A percentile compares a stretch with the other conserved stretches of the same genome.
Conservation (phyloP, 2,329 filamentous ascomycete genomes). For the Atkinsonella hypoxylon region DNA sequence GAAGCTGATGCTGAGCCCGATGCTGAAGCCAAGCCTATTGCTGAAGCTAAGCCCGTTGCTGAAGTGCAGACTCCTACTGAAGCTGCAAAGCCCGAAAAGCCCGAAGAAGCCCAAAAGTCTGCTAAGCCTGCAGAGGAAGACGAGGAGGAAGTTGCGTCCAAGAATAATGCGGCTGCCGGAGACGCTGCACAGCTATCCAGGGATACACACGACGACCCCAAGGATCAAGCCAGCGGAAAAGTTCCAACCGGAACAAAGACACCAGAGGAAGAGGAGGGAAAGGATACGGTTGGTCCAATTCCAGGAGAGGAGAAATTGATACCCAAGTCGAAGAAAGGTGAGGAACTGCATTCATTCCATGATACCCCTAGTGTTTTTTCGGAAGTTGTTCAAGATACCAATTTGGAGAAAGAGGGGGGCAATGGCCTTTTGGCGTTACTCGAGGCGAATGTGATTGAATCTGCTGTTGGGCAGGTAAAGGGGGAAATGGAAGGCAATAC, state of each 20-base stretch:
- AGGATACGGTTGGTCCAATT: constrained; percentile 28
- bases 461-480: not conserved
- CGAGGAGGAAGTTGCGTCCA: constrained; percentile 1
- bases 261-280: constrained; percentile 24
- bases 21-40: not conserved
- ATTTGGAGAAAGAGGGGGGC: constrained; percentile 14
- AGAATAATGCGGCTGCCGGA: not conserved
- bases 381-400: constrained; percentile 18
- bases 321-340: constrained; percentile 29
- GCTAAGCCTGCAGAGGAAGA: not conserved
- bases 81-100: not conserved
- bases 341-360: constrained; percentile 26
- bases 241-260: constrained; percentile 11
- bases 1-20: not conserved
- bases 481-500: not conserved
- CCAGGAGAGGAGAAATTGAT: constrained; percentile 21
- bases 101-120: not conserved
- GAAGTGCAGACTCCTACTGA: not conserved
- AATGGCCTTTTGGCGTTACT: not conserved
- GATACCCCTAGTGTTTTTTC: constrained; percentile 26
- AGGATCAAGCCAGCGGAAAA: not conserved
- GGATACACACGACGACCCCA: not conserved
- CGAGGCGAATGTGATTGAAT: not conserved
- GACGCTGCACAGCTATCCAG: constrained; percentile 1
- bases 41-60: not conserved